Evolutionary conservation across 805 yeast genomes (phyloP).

Genomic region (Kodamaea leandrae): DNA sequence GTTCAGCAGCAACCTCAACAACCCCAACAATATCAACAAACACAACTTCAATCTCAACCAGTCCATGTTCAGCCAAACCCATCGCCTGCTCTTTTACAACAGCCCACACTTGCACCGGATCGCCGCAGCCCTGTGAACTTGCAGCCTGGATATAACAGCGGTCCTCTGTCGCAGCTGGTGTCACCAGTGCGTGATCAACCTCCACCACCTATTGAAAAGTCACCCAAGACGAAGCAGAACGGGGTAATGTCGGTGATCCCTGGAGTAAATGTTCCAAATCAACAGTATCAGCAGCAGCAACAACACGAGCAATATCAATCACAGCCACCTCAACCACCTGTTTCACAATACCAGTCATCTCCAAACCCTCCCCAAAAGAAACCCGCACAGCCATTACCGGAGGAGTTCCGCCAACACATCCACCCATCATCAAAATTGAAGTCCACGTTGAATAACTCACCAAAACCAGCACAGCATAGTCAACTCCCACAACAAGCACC

Average conservation of each 20-base stretch:
- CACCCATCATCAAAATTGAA: slow-evolving; percentile 14
- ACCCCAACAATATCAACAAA: not conserved
- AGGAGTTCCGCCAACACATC: slow-evolving; percentile 19
- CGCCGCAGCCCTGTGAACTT: too few relatives aligned
- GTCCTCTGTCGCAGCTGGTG: not conserved
- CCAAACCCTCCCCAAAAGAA: slow-evolving; percentile 1
- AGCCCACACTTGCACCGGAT: too few relatives aligned
- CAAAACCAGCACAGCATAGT: slow-evolving; percentile 3
- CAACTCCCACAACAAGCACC: slow-evolving; percentile 9
- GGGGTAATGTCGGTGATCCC: not conserved
- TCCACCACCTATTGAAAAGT: slow-evolving; percentile 2
- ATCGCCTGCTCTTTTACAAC: not conserved
- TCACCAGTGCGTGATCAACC: not conserved
- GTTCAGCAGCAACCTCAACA: not conserved
- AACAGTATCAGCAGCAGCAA: slow-evolving; percentile 11
- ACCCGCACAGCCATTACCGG: slow-evolving; percentile 3
- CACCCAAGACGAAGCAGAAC: not conserved
- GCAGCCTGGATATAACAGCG: too few relatives aligned
- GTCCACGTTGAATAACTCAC: slow-evolving; percentile 5
- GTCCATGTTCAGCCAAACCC: slow-evolving; percentile 1
- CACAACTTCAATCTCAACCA: slow-evolving; percentile 6
- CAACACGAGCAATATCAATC: slow-evolving; percentile 13
- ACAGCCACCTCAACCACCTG: slow-evolving; percentile 8
- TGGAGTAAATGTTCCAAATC: not conserved
- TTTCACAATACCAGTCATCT: not conserved